Evolutionary conservation across 1,139 yeast species (phyloP).

Genomic region (Geotrichum cucujoidarum): DNA sequence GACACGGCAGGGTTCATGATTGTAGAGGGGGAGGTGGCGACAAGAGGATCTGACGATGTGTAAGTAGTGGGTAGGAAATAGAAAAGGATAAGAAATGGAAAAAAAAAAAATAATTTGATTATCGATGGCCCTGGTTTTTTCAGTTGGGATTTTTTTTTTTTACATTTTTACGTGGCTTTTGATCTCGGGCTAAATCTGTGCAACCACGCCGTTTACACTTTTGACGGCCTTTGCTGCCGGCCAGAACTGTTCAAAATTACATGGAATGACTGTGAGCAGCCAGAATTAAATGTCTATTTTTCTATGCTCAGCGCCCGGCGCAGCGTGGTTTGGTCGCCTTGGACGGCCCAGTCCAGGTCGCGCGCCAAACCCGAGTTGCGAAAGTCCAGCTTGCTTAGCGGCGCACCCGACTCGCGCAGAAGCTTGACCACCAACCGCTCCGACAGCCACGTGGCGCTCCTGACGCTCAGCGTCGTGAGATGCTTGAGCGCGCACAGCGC

Average conservation of each 20-base stretch:
- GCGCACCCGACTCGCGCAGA: constrained; percentile 11
- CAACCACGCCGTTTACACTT: no score
- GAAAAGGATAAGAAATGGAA: neutral
- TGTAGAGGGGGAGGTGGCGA: neutral
- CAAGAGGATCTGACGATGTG: no score
- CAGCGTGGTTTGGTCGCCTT: constrained; percentile 13
- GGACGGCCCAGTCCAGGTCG: constrained; percentile 24
- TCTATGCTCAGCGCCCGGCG: neutral
- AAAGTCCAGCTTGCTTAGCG: constrained; percentile 21
- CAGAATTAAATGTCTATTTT: no score
- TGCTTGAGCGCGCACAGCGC: constrained; percentile 23
- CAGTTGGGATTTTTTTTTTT: no score
- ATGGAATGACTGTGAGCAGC: no score
- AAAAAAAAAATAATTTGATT: neutral
- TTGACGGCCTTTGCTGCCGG: no score
- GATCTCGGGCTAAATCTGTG: no score
- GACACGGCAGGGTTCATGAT: constrained; percentile 69
- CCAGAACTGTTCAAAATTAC: no score
- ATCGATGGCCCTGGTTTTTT: no score
- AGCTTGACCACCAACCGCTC: constrained; percentile 20
- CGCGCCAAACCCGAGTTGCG: constrained; percentile 25
- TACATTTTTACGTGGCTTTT: no score
- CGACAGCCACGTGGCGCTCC: constrained; percentile 29
- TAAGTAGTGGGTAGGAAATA: neutral
- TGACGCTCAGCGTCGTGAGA: constrained; percentile 22